Evolutionary conservation across 805 yeast genomes (phyloP).

Genomic region (Candida nitratophila): DNA sequence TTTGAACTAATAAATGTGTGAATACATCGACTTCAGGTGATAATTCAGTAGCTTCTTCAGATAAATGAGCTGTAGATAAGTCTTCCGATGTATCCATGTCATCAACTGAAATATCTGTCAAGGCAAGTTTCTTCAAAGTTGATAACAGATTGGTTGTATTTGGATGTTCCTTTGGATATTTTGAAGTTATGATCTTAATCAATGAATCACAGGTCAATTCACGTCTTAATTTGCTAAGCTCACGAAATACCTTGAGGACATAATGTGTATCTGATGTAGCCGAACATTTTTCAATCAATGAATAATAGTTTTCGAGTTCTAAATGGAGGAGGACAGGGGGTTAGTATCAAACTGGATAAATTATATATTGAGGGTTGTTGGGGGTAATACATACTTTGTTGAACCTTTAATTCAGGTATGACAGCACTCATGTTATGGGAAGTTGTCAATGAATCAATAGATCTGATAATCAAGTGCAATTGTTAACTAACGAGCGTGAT

Average conservation of each 20-base stretch:
- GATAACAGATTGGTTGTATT: slow-evolving; percentile 35
- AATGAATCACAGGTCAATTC: slow-evolving; percentile 50
- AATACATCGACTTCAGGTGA: slow-evolving; percentile 79
- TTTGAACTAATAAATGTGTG: slow-evolving; percentile 70
- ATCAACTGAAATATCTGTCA: slow-evolving; percentile 25
- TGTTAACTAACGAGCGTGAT: neutral
- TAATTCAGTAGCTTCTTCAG: slow-evolving; percentile 28
- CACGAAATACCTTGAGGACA: slow-evolving; percentile 79
- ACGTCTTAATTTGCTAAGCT: slow-evolving; percentile 68
- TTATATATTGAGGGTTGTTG: too few species aligned
- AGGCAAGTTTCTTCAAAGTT: slow-evolving; percentile 24
- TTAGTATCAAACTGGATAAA: too few species aligned
- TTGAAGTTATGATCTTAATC: slow-evolving; percentile 41
- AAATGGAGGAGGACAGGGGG: neutral
- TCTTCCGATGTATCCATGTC: slow-evolving; percentile 23
- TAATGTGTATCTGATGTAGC: slow-evolving; percentile 76
- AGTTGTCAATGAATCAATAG: neutral
- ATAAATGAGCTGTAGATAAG: slow-evolving; percentile 7
- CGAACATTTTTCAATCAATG: slow-evolving; percentile 27
- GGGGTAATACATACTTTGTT: neutral
- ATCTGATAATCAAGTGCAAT: too few species aligned
- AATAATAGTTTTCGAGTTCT: neutral
- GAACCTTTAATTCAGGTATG: neutral
- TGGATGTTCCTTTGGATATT: slow-evolving; percentile 47
- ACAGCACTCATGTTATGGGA: neutral